Evolutionary conservation across 192 early-diverging fungal species (phyloP), one percentile per base, ranked within the genome.

Genomic region (Podila clonocystis): DNA sequence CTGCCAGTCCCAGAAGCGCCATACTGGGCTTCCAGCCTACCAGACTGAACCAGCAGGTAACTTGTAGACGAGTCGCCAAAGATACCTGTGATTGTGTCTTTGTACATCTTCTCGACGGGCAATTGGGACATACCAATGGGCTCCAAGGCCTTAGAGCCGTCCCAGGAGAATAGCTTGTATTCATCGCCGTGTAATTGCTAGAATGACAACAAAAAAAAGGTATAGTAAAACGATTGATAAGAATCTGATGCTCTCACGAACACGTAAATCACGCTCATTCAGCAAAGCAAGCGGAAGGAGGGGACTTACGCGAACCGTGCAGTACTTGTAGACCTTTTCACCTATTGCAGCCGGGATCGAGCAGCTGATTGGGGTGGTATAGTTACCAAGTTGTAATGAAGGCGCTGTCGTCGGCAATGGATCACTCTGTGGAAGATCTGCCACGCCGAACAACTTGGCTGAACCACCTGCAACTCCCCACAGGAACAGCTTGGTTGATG

Each of bases 51-150:
- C 52, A 67, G 57, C 66, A 67, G 26, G 50, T 58, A 67, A 8
- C 55, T 36, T n/a, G 50, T 58, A 8, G 66, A 67, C 50, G 66
- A 29, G n/a, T 67, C 66, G 38, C 66, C 52, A 67, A 67, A 67
- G 29, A 67, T 34, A 0, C 52, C 66, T 34, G 66, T 9, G 52
- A 20, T 28, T 8, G 29, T 6, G 6, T 3, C n/a, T 36, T 55
- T 58, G 20, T 36, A 58, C 8, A 30, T 28, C 0, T 33, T 50
- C 2, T 19, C 2, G 33, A 36, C 12, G 17, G 66, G 66, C 38
- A 67, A 22, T 34, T 67, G 26, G 50, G 52, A n/a, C 66, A 67
- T 67, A 28, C 52, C 41, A 24, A 67, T 67, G 31, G 66, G 66
- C 2, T 26, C 31, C 29, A 13, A 15, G 4, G 50, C 29, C 31